These are phyloP conservation scores for Quercus aquifolioides DNA, from an alignment of 306 rosid species.

Conservation along the genomic window DNA sequence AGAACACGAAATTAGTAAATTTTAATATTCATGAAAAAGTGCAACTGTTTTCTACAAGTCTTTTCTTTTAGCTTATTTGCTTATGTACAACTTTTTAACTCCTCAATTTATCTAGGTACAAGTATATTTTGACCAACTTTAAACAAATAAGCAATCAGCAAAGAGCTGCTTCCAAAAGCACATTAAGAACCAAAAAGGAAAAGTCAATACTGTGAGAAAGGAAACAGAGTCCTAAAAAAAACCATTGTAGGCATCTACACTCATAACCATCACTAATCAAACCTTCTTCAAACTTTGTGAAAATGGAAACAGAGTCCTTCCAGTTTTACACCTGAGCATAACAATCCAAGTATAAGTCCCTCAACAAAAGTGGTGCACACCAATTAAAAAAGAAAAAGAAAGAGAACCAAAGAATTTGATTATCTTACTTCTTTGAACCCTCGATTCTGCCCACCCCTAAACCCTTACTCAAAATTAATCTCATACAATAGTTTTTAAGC, in stretches of 20 bases:
- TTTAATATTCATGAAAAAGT: too few species aligned
- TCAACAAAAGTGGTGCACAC: neutral
- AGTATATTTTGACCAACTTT: too few species aligned
- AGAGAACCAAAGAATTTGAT: neutral
- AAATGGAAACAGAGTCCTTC: constrained; percentile 21
- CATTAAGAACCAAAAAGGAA: neutral
- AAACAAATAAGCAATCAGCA: too few species aligned
- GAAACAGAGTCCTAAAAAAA: neutral
- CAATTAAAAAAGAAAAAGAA: neutral
- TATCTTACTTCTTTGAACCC: neutral
- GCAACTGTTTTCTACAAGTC: too few species aligned
- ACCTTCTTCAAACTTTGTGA: constrained; percentile 19
- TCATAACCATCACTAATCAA: neutral
- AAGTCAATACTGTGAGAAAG: neutral
- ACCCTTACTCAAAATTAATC: too few species aligned
- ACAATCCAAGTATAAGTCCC: constrained; percentile 19
- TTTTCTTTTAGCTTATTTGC: too few species aligned
- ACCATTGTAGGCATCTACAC: neutral
- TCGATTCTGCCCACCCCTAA: neutral
- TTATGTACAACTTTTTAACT: too few species aligned
- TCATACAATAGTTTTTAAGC: too few species aligned
- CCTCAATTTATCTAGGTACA: too few species aligned
- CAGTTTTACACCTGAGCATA: constrained; percentile 25
- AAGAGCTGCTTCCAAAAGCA: too few species aligned
- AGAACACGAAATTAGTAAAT: too few species aligned